phyloP scores from a whole-genome alignment of 495 filamentous ascomycete species.

The Hypoxylon subgilvum region DNA sequence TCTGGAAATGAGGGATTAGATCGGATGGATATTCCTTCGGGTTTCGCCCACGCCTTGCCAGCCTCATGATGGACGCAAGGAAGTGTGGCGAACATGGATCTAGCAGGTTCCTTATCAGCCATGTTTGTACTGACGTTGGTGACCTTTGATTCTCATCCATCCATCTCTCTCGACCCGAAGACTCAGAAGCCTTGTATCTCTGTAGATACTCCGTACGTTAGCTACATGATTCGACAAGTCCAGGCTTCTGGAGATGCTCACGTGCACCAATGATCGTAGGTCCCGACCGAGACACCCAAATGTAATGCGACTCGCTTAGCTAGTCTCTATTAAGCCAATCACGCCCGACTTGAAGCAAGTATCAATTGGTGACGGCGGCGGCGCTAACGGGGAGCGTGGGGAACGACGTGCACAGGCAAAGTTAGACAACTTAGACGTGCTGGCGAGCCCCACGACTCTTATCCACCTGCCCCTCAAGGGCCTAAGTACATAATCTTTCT shows the following conservation, averaged over 20 bases:
- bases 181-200: too few relatives aligned
- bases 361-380: constrained; percentile 28
- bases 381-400: constrained; percentile 29
- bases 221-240: background rate
- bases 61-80: background rate
- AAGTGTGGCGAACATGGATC: background rate
- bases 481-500: constrained; percentile 12
- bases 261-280: constrained; percentile 20
- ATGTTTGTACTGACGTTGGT: too few relatives aligned
- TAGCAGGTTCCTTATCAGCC: background rate
- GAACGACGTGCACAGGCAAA: background rate
- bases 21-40: constrained; percentile 17
- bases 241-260: too few relatives aligned
- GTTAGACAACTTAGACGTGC: background rate
- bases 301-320: constrained; percentile 27
- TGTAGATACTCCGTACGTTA: too few relatives aligned
- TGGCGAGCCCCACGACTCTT: constrained; percentile 5
- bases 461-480: background rate
- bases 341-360: constrained; percentile 7
- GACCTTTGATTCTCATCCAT: too few relatives aligned
- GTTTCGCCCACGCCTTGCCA: constrained; percentile 3
- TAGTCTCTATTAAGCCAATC: constrained; percentile 20
- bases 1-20: constrained; percentile 1
- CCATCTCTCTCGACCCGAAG: too few relatives aligned
- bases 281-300: constrained; percentile 13